Base-by-base conservation (phyloP, 148 eudicot genomes). In the Tetragonia tetragonoides region DNA sequence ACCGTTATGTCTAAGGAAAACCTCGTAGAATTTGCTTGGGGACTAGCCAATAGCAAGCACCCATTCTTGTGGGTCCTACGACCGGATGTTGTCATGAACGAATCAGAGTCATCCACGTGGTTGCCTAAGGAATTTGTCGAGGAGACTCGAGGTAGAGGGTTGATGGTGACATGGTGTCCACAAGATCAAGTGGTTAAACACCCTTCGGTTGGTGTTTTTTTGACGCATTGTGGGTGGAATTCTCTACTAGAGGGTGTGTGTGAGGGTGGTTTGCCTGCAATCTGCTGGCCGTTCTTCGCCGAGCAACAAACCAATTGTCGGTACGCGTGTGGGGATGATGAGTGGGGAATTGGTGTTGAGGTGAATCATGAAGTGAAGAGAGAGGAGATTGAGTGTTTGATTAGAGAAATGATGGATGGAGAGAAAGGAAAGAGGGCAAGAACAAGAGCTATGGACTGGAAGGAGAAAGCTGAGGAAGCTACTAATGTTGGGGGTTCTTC, bases 161-260 rank as follows among this genome's bases (percentile, higher is more conserved):
- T 76, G 77, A 41, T 76, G 20, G 77, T 66, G 21, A 56, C 15
- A 5, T 81, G 84, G 80, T 81, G 80, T 12, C 74, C 66, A 34
- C 84, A 81, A 20, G 80, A 81, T 15, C 53, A 76, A 62, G 80
- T 81, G 44, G 17, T 81, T 3, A 10, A 7, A 7, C 84, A 81
- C 53, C 68, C 76, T 51, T 70, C 80, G 2, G 68, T 81, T 21
- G 80, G 76, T 16, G 66, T 61, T 11, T 81, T 81, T 15, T 28
- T 85, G 12, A 82, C 83, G 1, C 87, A 85, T 1, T 79, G 85
- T 15, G 87, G 87, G 40, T 85, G 85, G 87, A 85, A 85, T 53
- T 85, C 85, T 0, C 54, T 77, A 47, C 4, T 77, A 3, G 87
- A 85, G 60, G 61, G 63, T 5, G 39, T 85, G 7, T 74, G 77